Conservation (phyloP, 495 filamentous ascomycete genomes). For the Xylaria bambusicola region DNA sequence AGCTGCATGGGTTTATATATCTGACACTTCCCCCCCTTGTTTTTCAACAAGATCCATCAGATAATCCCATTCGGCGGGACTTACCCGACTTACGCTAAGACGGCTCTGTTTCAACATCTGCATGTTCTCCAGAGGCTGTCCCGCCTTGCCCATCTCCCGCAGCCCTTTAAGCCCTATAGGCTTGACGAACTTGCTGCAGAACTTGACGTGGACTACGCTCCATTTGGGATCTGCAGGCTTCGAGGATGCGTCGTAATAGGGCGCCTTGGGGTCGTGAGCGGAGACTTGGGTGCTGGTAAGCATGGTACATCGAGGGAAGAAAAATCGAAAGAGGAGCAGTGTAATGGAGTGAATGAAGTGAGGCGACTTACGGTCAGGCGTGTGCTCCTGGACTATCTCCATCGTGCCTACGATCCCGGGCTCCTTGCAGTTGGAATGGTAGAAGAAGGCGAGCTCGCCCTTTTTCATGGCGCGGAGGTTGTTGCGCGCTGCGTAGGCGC, state of each 20-base stretch:
- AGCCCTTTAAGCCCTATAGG: conserved; percentile 74
- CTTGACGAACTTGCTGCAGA: conserved; percentile 76
- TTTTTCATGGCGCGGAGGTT: conserved; percentile 88
- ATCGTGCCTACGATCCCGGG: conserved; percentile 92
- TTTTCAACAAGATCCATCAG: conserved; percentile 60
- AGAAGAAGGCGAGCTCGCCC: conserved; percentile 94
- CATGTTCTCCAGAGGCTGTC: conserved; percentile 72
- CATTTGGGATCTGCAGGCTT: conserved; percentile 79
- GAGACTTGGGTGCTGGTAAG: conserved; percentile 58
- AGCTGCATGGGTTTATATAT: not conserved
- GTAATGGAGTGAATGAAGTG: not conserved
- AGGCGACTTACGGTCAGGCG: conserved; percentile 66
- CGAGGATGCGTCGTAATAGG: conserved; percentile 81
- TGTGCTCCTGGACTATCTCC: conserved; percentile 84
- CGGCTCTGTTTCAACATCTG: conserved; percentile 78
- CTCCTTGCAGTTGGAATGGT: conserved; percentile 91
- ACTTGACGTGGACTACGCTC: conserved; percentile 85
- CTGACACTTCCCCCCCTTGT: conserved; percentile 28
- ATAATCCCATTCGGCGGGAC: conserved; percentile 74
- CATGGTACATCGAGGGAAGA: too few species aligned
- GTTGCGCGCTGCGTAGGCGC: conserved; percentile 67
- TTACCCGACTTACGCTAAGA: conserved; percentile 82
- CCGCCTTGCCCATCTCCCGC: conserved; percentile 59
- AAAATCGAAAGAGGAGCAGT: too few species aligned
- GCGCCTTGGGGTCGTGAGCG: conserved; percentile 73